Evolutionary conservation across 805 yeast species (phyloP).

Genomic region (Kodamaea kaohsiungensis): DNA sequence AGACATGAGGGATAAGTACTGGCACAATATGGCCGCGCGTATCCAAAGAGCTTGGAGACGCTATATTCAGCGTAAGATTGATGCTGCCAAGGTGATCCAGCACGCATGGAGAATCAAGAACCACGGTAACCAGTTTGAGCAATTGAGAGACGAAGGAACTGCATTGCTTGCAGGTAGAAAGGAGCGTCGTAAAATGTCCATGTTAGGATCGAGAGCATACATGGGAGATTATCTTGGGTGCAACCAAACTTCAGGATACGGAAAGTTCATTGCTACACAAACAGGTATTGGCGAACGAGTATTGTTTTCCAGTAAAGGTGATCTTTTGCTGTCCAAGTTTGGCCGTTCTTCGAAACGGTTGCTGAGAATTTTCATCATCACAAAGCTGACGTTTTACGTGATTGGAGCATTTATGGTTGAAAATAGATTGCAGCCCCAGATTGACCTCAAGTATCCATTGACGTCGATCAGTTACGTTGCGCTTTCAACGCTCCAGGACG

Average conservation of each 20-base stretch:
- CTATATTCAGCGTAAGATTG: constrained; percentile 75
- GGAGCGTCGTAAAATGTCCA: constrained; percentile 85
- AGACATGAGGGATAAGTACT: constrained; percentile 93
- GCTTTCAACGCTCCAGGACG: constrained; percentile 79
- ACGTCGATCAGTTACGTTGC: constrained; percentile 60
- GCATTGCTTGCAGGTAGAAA: constrained; percentile 69
- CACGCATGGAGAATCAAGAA: constrained; percentile 77
- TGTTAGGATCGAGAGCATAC: constrained; percentile 83
- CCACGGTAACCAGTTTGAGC: constrained; percentile 80
- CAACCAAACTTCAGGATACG: constrained; percentile 68
- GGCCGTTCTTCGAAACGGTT: constrained; percentile 87
- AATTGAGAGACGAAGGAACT: constrained; percentile 83
- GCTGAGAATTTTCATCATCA: constrained; percentile 71
- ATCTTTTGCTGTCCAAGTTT: constrained; percentile 78
- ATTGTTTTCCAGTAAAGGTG: constrained; percentile 81
- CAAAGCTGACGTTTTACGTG: constrained; percentile 61
- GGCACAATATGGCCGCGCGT: constrained; percentile 98
- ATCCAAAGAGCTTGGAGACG: constrained; percentile 97
- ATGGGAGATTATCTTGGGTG: constrained; percentile 94
- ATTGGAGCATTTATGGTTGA: constrained; percentile 74
- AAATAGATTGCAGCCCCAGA: constrained; percentile 51
- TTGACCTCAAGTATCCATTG: constrained; percentile 66
- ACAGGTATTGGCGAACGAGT: constrained; percentile 69
- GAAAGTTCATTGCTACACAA: constrained; percentile 70
- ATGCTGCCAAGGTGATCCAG: constrained; percentile 82